phyloP scores from a whole-genome alignment of 169 alveolate species.

The Sarcocystis neurona region DNA sequence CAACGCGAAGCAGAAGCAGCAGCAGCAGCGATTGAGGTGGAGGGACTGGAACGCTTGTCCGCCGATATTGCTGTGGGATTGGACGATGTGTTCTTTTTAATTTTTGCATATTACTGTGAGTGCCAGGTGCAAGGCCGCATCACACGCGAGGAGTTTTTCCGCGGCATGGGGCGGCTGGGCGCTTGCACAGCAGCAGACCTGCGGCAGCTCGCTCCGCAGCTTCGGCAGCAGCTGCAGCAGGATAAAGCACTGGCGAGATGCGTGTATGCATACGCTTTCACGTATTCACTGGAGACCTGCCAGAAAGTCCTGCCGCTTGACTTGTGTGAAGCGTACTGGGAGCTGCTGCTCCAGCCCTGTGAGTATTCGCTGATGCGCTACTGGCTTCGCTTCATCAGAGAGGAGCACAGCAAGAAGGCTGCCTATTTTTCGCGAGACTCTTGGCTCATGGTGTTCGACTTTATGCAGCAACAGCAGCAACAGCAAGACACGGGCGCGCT shows the following conservation, averaged over 20 bases:
- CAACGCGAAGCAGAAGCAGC: neutral
- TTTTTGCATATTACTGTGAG: slow-evolving; percentile 38
- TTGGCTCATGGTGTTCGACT: slow-evolving; percentile 44
- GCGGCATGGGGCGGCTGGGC: slow-evolving; percentile 27
- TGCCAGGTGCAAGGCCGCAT: slow-evolving; percentile 40
- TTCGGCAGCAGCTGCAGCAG: neutral
- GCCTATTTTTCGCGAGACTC: slow-evolving; percentile 7
- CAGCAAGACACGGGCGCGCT: too few species aligned
- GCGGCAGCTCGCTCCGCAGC: neutral
- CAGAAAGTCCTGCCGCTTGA: slow-evolving; percentile 45
- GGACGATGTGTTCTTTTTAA: slow-evolving; percentile 42
- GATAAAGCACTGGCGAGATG: slow-evolving; percentile 3
- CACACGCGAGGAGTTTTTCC: slow-evolving; percentile 33
- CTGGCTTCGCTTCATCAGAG: slow-evolving; percentile 7
- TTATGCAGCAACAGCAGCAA: slow-evolving; percentile 5
- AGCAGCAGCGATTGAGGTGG: neutral
- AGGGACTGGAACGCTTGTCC: slow-evolving; percentile 37
- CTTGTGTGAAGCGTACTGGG: slow-evolving; percentile 46
- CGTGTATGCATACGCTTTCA: slow-evolving; percentile 40
- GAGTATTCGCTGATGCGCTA: slow-evolving; percentile 6
- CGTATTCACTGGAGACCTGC: slow-evolving; percentile 16
- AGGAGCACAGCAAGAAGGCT: slow-evolving; percentile 9
- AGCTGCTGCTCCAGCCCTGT: slow-evolving; percentile 3
- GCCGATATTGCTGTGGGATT: slow-evolving; percentile 35
- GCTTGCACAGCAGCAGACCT: slow-evolving; percentile 19